A percentile compares a stretch with the other conserved stretches of the same genome.
These are phyloP conservation scores for Didymella sp. DNA, from an alignment of 2,329 filamentous ascomycete species.

Conservation along the genomic window DNA sequence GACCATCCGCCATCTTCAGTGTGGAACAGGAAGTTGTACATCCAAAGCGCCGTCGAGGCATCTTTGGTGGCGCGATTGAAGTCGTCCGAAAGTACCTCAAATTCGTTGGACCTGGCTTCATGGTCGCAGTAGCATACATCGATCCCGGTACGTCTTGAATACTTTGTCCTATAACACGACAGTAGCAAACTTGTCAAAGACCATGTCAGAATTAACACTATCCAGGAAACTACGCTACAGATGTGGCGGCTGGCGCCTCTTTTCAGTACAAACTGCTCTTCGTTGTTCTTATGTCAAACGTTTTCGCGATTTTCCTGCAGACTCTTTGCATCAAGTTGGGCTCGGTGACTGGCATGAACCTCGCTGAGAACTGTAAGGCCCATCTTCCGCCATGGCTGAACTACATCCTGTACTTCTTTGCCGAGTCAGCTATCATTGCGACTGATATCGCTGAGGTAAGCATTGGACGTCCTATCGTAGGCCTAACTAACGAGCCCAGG, in stretches of 20 bases:
- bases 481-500: constrained; percentile 38
- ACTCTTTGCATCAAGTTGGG: constrained; percentile 68
- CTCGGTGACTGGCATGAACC: constrained; percentile 58
- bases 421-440: constrained; percentile 64
- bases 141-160: constrained; percentile 44
- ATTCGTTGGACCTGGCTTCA: constrained; percentile 73
- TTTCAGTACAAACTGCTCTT: constrained; percentile 72
- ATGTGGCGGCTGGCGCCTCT: constrained; percentile 70
- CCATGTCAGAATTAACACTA: not conserved
- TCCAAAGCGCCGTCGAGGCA: constrained; percentile 1
- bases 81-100: constrained; percentile 55
- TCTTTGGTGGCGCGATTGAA: constrained; percentile 20
- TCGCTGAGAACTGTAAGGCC: constrained; percentile 58
- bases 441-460: constrained; percentile 64
- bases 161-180: not conserved
- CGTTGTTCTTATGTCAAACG: constrained; percentile 71
- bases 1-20: constrained; percentile 8
- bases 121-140: constrained; percentile 61
- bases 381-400: constrained; percentile 63
- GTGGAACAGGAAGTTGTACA: constrained; percentile 1
- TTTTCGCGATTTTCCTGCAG: constrained; percentile 75
- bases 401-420: constrained; percentile 61
- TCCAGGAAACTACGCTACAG: constrained; percentile 71
- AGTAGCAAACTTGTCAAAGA: not conserved
- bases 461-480: not conserved